These are phyloP conservation scores for Teratosphaeria viscida DNA, from an alignment of 2,329 filamentous ascomycete species.

Conservation along the genomic window DNA sequence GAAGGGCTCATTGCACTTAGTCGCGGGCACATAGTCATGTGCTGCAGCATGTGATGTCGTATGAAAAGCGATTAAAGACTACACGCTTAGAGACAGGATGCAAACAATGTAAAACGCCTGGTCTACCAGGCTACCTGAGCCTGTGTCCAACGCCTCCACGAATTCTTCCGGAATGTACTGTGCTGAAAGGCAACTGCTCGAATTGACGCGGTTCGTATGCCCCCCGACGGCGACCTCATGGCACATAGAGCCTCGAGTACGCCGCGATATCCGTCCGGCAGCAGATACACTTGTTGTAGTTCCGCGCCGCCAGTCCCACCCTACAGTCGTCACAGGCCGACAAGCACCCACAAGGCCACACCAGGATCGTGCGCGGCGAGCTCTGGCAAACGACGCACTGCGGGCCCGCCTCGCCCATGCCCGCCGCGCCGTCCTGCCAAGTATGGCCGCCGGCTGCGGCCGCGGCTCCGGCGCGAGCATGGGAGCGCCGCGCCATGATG, in stretches of 20 bases:
- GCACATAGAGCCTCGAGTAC: conserved; percentile 86
- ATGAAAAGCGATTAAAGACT: background rate
- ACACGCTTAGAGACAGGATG: background rate
- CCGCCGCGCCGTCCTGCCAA: conserved; percentile 63
- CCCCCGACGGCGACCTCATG: conserved; percentile 35
- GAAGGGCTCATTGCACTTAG: background rate
- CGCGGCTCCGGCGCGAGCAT: conserved; percentile 31
- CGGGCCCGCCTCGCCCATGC: conserved; percentile 63
- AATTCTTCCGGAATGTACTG: background rate
- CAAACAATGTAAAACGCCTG: background rate
- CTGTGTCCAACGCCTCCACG: too few species aligned
- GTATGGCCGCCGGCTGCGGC: conserved; percentile 20
- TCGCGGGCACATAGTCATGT: background rate
- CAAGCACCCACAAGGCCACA: conserved; percentile 93
- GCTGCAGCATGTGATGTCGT: background rate
- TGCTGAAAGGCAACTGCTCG: background rate
- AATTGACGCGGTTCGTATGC: background rate
- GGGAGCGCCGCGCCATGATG: conserved; percentile 43
- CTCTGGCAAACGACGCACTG: conserved; percentile 91
- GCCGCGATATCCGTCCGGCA: conserved; percentile 80
- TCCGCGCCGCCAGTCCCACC: conserved; percentile 89
- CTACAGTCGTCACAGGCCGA: conserved; percentile 92
- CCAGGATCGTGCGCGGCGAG: conserved; percentile 74
- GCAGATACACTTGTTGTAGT: conserved; percentile 93
- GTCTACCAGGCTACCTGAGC: background rate